Evolutionary conservation across 805 yeast genomes (phyloP), one percentile per base, ranked within the genome.

Genomic region (Suhomyces sp.): DNA sequence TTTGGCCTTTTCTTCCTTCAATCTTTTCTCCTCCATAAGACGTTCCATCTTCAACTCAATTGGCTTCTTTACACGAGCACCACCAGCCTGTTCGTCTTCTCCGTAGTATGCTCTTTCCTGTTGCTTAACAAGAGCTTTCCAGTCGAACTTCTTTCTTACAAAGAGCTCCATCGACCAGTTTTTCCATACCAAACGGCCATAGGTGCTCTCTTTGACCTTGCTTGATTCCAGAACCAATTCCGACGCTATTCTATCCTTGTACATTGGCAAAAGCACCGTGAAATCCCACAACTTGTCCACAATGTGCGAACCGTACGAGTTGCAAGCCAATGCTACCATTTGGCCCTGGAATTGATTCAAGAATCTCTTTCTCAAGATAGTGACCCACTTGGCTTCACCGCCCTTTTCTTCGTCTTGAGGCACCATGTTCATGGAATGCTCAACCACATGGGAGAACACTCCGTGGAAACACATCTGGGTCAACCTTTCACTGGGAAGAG

Each of bases 131-230:
- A 81, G 58, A 13, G 77, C 58, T 69, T 87, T 89, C 98, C 98
- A 93, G 63, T 91, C 97, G 63, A 76, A 82, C 67, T 85, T 81
- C 69, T 85, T 85, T 65, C 96, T 79, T 9, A 74, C 65, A 62
- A 84, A 93, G 60, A 85, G 71, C 66, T 94, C 98, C 86, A 93
- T 80, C 29, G 81, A 73, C 97, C 97, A 94, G 68, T 93, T 93
- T 67, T 87, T 89, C 98, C 97, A 94, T 1, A 94, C 98, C 61
- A 84, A 79, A 65, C 86, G 83, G 35, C 99, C 99, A 64, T 93
- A 94, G 10, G 76, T 81, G 64, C 96, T 88, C 55, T 86, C 90
- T 72, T 94, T 91, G 44, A 94, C 87, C 55, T 79, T 77, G 38
- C 82, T 86, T 40, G 85, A 80, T 44, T 85, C 80, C 15, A 74